phyloP scores from a whole-genome alignment of 1,284 basidiomycete species.

The Cryptococcus depauperatus region DNA sequence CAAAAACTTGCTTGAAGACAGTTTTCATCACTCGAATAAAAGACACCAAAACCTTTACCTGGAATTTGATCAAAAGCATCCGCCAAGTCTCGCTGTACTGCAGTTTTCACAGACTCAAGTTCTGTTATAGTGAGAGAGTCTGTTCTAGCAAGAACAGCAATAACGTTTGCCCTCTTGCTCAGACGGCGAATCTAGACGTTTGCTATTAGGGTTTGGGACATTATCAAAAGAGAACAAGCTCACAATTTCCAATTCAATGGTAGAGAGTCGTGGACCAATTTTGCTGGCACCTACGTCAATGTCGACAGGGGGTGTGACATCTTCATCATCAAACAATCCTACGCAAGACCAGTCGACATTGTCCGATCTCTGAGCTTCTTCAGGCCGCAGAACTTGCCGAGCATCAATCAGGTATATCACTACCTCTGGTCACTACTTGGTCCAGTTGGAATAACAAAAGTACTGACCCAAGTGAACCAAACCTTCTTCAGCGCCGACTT shows the following conservation, averaged over 20 bases:
- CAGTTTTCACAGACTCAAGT: slow-evolving; percentile 18
- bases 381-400: slow-evolving; percentile 22
- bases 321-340: slow-evolving; percentile 20
- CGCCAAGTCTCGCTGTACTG: slow-evolving; percentile 25
- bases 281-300: neutral
- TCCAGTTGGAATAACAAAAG: neutral
- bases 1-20: slow-evolving; percentile 1
- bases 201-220: no score
- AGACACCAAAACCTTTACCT: slow-evolving; percentile 23
- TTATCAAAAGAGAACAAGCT: slow-evolving; percentile 3
- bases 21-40: slow-evolving; percentile 8
- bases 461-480: slow-evolving; percentile 36
- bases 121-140: slow-evolving; percentile 32
- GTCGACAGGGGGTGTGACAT: no score
- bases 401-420: slow-evolving; percentile 41
- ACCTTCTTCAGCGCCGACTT: slow-evolving; percentile 28
- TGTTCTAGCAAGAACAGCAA: slow-evolving; percentile 33
- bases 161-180: slow-evolving; percentile 28
- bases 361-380: neutral
- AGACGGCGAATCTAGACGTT: slow-evolving; percentile 30
- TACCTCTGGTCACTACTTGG: slow-evolving; percentile 5
- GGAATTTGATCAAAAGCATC: slow-evolving; percentile 9
- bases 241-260: slow-evolving; percentile 20
- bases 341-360: slow-evolving; percentile 26
- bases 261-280: slow-evolving; percentile 4